phyloP scores from a whole-genome alignment of 2,329 filamentous ascomycete species.

The Phialophora expanda region DNA sequence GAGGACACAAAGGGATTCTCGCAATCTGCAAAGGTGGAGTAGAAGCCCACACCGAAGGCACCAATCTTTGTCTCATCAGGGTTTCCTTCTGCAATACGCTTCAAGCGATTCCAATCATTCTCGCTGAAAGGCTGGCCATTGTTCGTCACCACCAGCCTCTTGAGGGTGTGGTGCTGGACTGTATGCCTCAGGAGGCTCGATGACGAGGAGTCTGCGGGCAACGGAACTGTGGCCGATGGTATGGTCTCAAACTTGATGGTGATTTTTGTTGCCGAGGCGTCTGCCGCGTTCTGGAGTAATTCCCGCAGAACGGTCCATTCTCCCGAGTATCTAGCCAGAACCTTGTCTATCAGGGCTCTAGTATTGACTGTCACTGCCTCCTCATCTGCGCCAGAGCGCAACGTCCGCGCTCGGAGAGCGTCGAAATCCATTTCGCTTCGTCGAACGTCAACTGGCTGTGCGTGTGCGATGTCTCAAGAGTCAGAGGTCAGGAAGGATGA shows the following conservation, averaged over 20 bases:
- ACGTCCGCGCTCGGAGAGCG: constrained; percentile 80
- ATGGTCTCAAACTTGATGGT: constrained; percentile 90
- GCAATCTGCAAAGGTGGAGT: constrained; percentile 97
- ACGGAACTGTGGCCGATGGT: constrained; percentile 77
- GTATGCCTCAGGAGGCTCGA: constrained; percentile 80
- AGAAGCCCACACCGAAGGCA: constrained; percentile 97
- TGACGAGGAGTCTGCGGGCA: constrained; percentile 67
- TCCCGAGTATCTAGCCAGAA: constrained; percentile 92
- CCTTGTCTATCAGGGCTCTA: constrained; percentile 94
- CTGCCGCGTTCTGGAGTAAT: constrained; percentile 97
- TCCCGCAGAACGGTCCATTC: constrained; percentile 90
- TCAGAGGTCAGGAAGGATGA: neutral
- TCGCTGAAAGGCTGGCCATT: constrained; percentile 85
- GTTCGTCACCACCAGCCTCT: constrained; percentile 87
- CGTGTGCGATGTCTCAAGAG: neutral
- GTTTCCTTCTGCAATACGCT: constrained; percentile 98
- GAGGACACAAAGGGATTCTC: constrained; percentile 97
- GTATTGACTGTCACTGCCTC: constrained; percentile 99
- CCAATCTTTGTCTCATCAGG: constrained; percentile 99
- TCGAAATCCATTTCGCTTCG: constrained; percentile 55
- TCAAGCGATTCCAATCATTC: constrained; percentile 91
- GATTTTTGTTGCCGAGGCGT: constrained; percentile 88
- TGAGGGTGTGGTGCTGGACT: constrained; percentile 82
- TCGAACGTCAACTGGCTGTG: neutral
- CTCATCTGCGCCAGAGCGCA: constrained; percentile 85